Conservation (phyloP, 371 early-diverging fungal genomes). For the Catenaria anguillulae region DNA sequence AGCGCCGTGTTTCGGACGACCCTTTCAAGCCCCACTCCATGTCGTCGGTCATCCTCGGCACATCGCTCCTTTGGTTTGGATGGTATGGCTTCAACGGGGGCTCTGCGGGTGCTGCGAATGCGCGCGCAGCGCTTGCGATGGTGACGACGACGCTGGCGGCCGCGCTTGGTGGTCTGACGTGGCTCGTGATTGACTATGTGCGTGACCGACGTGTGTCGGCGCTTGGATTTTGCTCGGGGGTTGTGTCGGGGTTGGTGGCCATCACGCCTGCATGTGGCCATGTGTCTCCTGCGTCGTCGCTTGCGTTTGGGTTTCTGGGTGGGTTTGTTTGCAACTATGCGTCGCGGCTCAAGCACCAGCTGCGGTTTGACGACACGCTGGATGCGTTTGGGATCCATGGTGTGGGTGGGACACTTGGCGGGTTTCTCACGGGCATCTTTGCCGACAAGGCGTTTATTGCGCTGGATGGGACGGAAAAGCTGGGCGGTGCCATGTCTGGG, state of each 20-base stretch:
- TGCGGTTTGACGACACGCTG: conserved; percentile 75
- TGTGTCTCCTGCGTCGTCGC: conserved; percentile 64
- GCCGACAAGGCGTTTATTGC: conserved; percentile 48
- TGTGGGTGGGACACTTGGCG: conserved; percentile 74
- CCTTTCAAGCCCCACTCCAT: conserved; percentile 72
- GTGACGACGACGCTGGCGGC: conserved; percentile 74
- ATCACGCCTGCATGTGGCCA: conserved; percentile 86
- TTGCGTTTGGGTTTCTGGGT: conserved; percentile 60
- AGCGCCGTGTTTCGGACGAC: conserved; percentile 50
- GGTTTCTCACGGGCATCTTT: conserved; percentile 76
- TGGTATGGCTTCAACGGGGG: conserved; percentile 78
- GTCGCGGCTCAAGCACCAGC: conserved; percentile 52
- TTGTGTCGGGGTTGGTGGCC: conserved; percentile 79
- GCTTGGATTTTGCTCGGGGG: conserved; percentile 81
- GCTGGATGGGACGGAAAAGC: conserved; percentile 44
- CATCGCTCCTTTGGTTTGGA: conserved; percentile 78
- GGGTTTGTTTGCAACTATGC: conserved; percentile 62
- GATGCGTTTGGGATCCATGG: conserved; percentile 81
- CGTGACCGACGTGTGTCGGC: conserved; percentile 64
- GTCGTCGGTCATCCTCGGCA: conserved; percentile 72
- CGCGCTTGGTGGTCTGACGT: conserved; percentile 63
- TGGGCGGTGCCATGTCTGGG: conserved; percentile 72
- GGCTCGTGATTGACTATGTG: conserved; percentile 63
- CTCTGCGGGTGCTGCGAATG: conserved; percentile 59
- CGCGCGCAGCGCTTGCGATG: conserved; percentile 71